phyloP scores from a whole-genome alignment of 1,139 yeast genomes.

The Suhomyces choctaworum region DNA sequence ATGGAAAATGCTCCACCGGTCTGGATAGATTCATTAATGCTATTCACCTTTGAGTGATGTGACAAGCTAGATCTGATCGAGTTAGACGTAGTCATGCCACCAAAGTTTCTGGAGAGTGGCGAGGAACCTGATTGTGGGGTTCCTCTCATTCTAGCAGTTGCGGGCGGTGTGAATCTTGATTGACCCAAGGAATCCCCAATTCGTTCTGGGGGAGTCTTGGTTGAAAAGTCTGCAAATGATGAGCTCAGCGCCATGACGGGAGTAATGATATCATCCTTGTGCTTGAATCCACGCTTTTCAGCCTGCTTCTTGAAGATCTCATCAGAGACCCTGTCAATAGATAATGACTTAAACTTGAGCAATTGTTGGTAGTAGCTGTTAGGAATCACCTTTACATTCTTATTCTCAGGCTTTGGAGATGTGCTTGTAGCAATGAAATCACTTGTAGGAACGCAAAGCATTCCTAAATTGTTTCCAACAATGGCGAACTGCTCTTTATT shows the following conservation, averaged over 20 bases:
- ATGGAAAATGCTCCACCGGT: conserved; percentile 49
- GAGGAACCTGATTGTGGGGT: conserved; percentile 18
- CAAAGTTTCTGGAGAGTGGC: conserved; percentile 11
- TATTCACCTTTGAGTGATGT: conserved; percentile 28
- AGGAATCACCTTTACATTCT: conserved; percentile 63
- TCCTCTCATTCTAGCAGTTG: conserved; percentile 14
- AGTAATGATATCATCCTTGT: conserved; percentile 23
- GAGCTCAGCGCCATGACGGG: conserved; percentile 18
- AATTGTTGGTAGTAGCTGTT: conserved; percentile 61
- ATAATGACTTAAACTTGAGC: conserved; percentile 42
- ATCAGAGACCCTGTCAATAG: conserved; percentile 47
- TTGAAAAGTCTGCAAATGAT: conserved; percentile 11
- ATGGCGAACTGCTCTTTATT: conserved; percentile 23
- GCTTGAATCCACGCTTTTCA: conserved; percentile 48
- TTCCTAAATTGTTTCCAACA: conserved; percentile 46
- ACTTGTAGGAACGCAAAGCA: conserved; percentile 54
- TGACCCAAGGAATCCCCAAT: conserved; percentile 4
- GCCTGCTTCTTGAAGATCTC: conserved; percentile 49
- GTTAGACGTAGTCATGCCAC: conserved; percentile 21
- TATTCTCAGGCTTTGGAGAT: conserved; percentile 54
- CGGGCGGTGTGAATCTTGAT: conserved; percentile 18
- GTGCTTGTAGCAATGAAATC: conserved; percentile 63
- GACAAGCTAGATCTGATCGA: conserved; percentile 38
- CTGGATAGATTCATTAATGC: conserved; percentile 33
- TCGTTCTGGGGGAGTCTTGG: conserved; percentile 13